Conservation (phyloP, 2,329 filamentous ascomycete genomes). For the Mariannaea elegans region DNA sequence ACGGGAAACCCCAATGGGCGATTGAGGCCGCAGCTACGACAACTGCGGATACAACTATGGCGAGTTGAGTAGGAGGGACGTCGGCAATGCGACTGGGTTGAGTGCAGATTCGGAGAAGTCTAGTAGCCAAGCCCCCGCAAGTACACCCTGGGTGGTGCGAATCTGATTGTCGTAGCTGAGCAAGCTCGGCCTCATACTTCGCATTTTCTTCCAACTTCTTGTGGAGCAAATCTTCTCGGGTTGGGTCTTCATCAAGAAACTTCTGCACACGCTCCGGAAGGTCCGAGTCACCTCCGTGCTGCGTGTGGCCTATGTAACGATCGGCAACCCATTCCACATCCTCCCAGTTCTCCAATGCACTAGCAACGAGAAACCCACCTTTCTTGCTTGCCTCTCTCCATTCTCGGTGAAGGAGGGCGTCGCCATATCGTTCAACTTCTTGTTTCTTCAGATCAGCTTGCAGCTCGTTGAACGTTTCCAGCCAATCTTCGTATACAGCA, state of each 20-base stretch:
- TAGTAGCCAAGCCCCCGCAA: no score
- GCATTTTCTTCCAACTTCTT: conserved; percentile 1
- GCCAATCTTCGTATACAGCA: conserved; percentile 1
- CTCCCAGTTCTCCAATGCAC: conserved; percentile 16
- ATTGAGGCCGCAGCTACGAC: no score
- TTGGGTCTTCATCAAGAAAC: not conserved
- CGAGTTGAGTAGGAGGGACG: no score
- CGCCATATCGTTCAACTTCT: conserved; percentile 1
- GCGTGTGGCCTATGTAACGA: not conserved
- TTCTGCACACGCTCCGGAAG: not conserved
- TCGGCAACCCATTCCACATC: conserved; percentile 12
- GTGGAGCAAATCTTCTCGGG: not conserved
- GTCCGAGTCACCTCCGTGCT: not conserved
- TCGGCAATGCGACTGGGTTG: no score
- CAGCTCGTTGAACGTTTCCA: conserved; percentile 8
- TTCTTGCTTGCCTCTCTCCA: not conserved
- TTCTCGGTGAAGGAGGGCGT: not conserved
- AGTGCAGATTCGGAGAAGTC: no score
- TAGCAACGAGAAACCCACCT: conserved; percentile 18
- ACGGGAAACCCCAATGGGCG: no score
- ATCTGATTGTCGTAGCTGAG: not conserved
- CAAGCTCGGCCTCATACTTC: conserved; percentile 6
- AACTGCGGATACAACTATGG: no score
- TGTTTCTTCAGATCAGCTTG: not conserved
- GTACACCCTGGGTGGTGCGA: no score